These are phyloP conservation scores for Chrysanthemum makinoi DNA, from an alignment of 129 eudicot genomes.

Conservation along the genomic window DNA sequence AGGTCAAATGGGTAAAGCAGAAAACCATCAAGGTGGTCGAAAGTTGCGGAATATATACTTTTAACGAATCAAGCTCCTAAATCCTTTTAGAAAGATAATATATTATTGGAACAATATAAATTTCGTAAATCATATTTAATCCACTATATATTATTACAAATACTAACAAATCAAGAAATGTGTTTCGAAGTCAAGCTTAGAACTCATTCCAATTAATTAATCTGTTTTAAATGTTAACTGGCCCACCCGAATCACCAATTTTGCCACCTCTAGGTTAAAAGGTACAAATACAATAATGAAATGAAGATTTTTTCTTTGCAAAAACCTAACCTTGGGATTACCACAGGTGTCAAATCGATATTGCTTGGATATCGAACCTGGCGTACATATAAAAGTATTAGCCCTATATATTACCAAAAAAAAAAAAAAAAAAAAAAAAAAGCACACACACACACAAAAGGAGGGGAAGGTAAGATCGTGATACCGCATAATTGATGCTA, in stretches of 20 bases:
- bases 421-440: neutral
- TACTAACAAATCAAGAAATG: no score
- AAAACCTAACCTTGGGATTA: constrained; percentile 66
- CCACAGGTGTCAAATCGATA: constrained; percentile 70
- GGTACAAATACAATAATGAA: constrained; percentile 18
- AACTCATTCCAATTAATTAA: neutral
- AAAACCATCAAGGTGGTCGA: neutral
- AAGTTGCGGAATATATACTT: neutral
- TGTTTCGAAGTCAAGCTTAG: no score
- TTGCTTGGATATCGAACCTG: constrained; percentile 87
- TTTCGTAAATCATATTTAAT: neutral
- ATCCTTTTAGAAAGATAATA: neutral
- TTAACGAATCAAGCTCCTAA: neutral
- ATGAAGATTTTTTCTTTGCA: neutral
- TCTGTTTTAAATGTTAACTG: neutral
- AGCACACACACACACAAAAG: neutral
- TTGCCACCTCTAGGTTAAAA: neutral
- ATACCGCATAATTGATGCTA: constrained; percentile 52
- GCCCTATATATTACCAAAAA: neutral
- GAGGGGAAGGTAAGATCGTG: constrained; percentile 5
- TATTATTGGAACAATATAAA: neutral
- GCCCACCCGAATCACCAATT: neutral
- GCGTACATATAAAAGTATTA: constrained; percentile 23
- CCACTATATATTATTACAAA: neutral
- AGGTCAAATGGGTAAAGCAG: neutral